Percentiles rank a stretch among this genome's conserved stretches.
Evolutionary conservation across 164 flowering plant genomes (phyloP).

Genomic region (Annona cherimola): DNA sequence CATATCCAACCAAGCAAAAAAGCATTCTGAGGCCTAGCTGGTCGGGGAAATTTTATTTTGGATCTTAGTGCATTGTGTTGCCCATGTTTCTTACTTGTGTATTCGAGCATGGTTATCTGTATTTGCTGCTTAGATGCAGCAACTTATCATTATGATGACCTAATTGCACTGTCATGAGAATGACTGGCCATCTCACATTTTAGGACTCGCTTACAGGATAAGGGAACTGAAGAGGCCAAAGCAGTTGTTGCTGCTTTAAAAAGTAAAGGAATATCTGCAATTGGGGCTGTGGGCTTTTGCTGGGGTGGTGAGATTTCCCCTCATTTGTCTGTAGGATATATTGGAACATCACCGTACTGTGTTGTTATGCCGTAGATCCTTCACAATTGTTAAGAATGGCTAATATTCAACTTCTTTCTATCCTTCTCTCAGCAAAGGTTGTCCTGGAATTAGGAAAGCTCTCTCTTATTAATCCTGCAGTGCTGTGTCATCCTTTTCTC

Average conservation of each 20-base stretch:
- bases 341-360: neutral
- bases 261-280: conserved; percentile 41
- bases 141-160: neutral
- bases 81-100: neutral
- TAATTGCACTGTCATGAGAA: neutral
- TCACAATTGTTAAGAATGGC: neutral
- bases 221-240: conserved; percentile 56
- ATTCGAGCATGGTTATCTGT: neutral
- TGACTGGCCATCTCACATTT: neutral
- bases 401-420: neutral
- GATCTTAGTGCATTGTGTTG: neutral
- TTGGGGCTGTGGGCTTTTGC: conserved; percentile 68
- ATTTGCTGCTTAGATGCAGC: neutral
- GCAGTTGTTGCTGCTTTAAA: conserved; percentile 49
- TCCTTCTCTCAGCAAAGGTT: conserved; percentile 49
- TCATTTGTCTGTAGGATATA: neutral
- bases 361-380: neutral
- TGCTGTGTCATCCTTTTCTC: conserved; percentile 60
- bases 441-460: conserved; percentile 51
- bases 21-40: neutral
- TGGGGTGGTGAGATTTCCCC: conserved; percentile 57
- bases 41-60: neutral
- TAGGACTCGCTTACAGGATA: conserved; percentile 31
- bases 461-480: conserved; percentile 53
- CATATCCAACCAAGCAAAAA: neutral